Conservation (phyloP, 2,329 filamentous ascomycete species). For the Phialophora chinensis region DNA sequence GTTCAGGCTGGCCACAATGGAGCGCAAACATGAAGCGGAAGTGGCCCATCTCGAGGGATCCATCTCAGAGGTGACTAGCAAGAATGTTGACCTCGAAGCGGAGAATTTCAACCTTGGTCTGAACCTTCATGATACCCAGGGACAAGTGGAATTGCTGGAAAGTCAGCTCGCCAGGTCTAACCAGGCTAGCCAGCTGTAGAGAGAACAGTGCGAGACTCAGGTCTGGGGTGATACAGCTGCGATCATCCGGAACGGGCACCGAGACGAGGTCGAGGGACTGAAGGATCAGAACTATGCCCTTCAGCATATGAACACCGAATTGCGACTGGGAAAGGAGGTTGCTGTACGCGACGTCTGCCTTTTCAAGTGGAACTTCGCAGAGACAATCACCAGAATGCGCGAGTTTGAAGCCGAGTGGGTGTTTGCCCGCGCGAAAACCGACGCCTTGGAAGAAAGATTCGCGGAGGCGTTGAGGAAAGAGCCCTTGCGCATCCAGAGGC, state of each 20-base stretch:
- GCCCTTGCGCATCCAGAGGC: neutral
- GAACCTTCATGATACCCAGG: neutral
- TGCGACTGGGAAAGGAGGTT: neutral
- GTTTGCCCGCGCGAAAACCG: neutral
- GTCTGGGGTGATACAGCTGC: slow-evolving; percentile 15
- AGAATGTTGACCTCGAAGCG: slow-evolving; percentile 12
- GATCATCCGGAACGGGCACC: slow-evolving; percentile 2
- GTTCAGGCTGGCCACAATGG: slow-evolving; percentile 5
- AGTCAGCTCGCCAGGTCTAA: neutral
- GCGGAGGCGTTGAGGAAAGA: neutral
- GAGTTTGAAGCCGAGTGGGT: slow-evolving; percentile 6
- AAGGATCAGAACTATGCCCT: slow-evolving; percentile 8
- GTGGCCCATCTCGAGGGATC: slow-evolving; percentile 1
- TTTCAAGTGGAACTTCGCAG: slow-evolving; percentile 2
- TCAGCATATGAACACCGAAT: neutral
- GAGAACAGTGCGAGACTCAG: slow-evolving; percentile 4
- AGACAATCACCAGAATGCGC: slow-evolving; percentile 9
- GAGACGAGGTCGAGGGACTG: neutral
- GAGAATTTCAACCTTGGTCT: slow-evolving; percentile 6
- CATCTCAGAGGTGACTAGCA: slow-evolving; percentile 5
- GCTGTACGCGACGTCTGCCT: neutral
- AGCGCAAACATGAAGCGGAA: slow-evolving; percentile 4
- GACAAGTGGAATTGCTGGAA: neutral
- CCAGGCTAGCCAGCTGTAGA: slow-evolving; percentile 2
- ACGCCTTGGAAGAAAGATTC: slow-evolving; percentile 2